phyloP scores from a whole-genome alignment of 2,329 filamentous ascomycete genomes.

The Diaporthe eres region DNA sequence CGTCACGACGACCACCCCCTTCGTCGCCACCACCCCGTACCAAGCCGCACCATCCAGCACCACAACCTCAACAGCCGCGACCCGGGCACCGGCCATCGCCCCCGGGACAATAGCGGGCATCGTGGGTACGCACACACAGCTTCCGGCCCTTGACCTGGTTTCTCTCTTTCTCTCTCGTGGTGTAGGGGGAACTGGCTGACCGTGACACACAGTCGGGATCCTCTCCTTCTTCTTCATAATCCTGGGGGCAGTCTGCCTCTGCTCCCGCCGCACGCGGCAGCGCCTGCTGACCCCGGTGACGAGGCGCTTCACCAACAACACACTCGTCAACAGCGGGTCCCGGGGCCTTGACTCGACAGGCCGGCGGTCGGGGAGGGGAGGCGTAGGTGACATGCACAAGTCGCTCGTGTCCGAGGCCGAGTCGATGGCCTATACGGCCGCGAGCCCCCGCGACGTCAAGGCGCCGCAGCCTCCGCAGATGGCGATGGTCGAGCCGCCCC shows the following conservation, averaged over 20 bases:
- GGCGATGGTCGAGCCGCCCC: not conserved
- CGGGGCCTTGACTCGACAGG: not conserved
- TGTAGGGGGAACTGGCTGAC: not conserved
- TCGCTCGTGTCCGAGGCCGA: constrained; percentile 10
- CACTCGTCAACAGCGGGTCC: not conserved
- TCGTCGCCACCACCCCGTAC: not conserved
- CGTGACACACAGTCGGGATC: not conserved
- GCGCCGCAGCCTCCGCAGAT: not conserved
- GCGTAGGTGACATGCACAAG: constrained; percentile 4
- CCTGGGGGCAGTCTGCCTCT: constrained; percentile 21
- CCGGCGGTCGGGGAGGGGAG: not conserved
- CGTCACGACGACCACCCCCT: not conserved
- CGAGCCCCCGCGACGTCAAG: not conserved
- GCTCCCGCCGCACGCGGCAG: constrained; percentile 13
- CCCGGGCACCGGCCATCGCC: constrained; percentile 19
- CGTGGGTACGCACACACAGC: constrained; percentile 14
- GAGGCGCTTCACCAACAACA: not conserved
- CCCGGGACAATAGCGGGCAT: constrained; percentile 27
- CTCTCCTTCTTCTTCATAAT: constrained; percentile 19
- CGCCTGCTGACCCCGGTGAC: constrained; percentile 13
- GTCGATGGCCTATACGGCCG: not conserved
- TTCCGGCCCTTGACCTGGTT: not conserved
- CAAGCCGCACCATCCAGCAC: constrained; percentile 14
- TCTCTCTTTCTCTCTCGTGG: not conserved
- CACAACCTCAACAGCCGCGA: not conserved